Evolutionary conservation across 176 grass and related monocot species (phyloP).

Genomic region (Guadua angustifolia): DNA sequence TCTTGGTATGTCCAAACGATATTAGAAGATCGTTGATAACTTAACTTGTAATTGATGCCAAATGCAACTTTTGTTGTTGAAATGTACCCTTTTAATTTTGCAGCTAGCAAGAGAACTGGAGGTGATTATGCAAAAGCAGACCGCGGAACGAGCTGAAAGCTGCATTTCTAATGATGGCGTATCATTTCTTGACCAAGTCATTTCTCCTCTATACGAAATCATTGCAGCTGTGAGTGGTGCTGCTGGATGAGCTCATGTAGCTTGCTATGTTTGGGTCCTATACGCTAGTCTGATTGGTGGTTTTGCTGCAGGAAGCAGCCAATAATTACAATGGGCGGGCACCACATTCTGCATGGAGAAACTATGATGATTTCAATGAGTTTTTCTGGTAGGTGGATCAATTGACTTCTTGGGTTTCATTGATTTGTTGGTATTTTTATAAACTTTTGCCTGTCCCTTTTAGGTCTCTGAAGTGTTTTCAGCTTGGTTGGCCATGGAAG

Average conservation of each 20-base stretch:
- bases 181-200: constrained; percentile 89
- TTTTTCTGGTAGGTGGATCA: constrained; percentile 72
- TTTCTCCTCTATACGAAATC: constrained; percentile 84
- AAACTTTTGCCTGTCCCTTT: constrained; percentile 37
- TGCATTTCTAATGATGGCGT: constrained; percentile 55
- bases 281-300: constrained; percentile 30
- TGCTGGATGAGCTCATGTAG: constrained; percentile 22
- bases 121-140: constrained; percentile 61
- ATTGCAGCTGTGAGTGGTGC: constrained; percentile 71
- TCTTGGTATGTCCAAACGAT: constrained; percentile 1
- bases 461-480: constrained; percentile 80
- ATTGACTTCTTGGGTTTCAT: background rate
- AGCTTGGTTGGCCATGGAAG: constrained; percentile 79
- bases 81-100: constrained; percentile 37
- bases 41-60: background rate
- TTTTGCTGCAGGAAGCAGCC: constrained; percentile 76
- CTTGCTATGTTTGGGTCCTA: constrained; percentile 18
- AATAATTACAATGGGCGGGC: constrained; percentile 77
- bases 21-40: background rate
- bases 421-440: constrained; percentile 20
- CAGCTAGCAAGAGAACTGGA: constrained; percentile 88
- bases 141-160: constrained; percentile 64
- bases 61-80: constrained; percentile 21
- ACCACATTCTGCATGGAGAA: constrained; percentile 96
- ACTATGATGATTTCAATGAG: constrained; percentile 98